phyloP scores from a whole-genome alignment of 1,139 yeast species.

The Candida pseudocylindracea region DNA sequence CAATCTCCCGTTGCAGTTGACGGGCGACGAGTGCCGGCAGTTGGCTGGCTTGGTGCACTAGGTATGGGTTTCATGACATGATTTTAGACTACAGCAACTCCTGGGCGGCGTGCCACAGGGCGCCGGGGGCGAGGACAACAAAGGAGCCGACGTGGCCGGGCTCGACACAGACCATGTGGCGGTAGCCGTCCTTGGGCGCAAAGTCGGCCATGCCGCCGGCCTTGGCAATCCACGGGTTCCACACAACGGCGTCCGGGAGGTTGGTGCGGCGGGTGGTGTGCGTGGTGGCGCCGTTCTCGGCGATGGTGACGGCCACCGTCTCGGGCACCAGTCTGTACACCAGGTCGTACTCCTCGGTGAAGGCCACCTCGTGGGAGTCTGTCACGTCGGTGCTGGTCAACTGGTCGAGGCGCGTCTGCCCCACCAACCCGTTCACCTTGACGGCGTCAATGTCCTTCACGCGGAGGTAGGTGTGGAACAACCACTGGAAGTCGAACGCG shows the following conservation, averaged over 20 bases:
- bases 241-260: constrained; percentile 77
- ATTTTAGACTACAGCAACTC: too few species aligned
- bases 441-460: constrained; percentile 60
- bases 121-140: constrained; percentile 37
- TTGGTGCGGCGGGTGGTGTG: constrained; percentile 43
- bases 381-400: constrained; percentile 7
- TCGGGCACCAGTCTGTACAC: constrained; percentile 44
- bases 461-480: constrained; percentile 80
- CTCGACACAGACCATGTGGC: constrained; percentile 81
- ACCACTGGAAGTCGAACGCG: constrained; percentile 72
- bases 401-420: constrained; percentile 55
- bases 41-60: too few species aligned
- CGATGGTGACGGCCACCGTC: constrained; percentile 35
- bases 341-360: constrained; percentile 67
- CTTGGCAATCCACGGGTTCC: constrained; percentile 93
- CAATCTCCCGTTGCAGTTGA: too few species aligned
- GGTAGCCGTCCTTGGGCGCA: constrained; percentile 63
- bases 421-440: constrained; percentile 55
- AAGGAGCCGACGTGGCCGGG: constrained; percentile 74
- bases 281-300: constrained; percentile 45
- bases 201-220: constrained; percentile 71
- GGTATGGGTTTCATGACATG: too few species aligned
- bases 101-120: constrained; percentile 51
- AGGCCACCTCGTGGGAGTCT: constrained; percentile 11
- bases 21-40: too few species aligned